Conservation (phyloP, 495 filamentous ascomycete species). For the Talaromyces liani region DNA sequence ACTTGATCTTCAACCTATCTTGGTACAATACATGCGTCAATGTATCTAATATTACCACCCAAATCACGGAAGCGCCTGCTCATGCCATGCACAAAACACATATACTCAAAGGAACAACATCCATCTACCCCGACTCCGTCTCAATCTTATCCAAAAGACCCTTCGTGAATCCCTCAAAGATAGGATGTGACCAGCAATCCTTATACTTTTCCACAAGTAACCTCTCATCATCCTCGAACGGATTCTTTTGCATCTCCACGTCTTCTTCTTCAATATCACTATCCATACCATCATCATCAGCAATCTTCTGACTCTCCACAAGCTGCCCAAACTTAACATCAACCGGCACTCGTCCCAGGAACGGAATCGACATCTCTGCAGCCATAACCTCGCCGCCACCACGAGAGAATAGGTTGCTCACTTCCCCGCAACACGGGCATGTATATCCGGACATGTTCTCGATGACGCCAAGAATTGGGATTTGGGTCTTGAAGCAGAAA, state of each 20-base stretch:
- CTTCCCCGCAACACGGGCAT: slow-evolving; percentile 89
- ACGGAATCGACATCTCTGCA: slow-evolving; percentile 70
- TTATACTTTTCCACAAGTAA: slow-evolving; percentile 71
- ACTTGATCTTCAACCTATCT: not conserved
- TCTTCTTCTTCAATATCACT: slow-evolving; percentile 22
- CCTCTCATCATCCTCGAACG: slow-evolving; percentile 36
- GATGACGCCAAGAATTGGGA: slow-evolving; percentile 78
- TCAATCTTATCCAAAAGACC: slow-evolving; percentile 42
- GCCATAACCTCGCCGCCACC: slow-evolving; percentile 92
- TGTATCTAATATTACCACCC: not conserved
- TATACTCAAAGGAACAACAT: not conserved
- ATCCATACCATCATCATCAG: slow-evolving; percentile 25
- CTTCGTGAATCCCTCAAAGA: slow-evolving; percentile 64
- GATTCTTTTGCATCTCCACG: slow-evolving; percentile 4
- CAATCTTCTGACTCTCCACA: slow-evolving; percentile 52
- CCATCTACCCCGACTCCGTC: slow-evolving; percentile 2
- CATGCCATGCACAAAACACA: not conserved
- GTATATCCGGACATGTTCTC: slow-evolving; percentile 99
- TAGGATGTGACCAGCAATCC: slow-evolving; percentile 63
- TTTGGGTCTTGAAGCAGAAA: slow-evolving; percentile 82
- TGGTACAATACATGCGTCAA: not conserved
- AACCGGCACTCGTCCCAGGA: slow-evolving; percentile 82
- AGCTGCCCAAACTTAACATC: slow-evolving; percentile 66
- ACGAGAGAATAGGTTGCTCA: slow-evolving; percentile 83
- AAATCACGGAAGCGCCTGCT: slow-evolving; percentile 1